Evolutionary conservation across 2,329 filamentous ascomycete species (phyloP), one percentile per base, ranked within the genome.

Genomic region (Arthrobotrys musiformis): DNA sequence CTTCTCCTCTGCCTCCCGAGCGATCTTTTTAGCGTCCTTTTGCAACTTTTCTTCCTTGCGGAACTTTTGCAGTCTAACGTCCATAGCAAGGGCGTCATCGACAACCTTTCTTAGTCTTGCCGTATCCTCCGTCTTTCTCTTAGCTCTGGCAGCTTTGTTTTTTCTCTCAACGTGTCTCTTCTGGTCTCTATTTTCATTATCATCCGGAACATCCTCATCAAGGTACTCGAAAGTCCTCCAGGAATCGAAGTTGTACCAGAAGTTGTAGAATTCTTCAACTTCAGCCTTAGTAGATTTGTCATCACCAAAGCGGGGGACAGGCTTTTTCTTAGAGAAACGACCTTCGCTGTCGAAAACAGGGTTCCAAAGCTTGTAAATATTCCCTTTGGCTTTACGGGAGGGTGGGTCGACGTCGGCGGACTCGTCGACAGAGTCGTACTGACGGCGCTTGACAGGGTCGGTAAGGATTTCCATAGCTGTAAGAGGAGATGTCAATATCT

Each of bases 211-310:
- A 83, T 99, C 95, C 87, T 99, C 95, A 83, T 99, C 95, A 75
- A 97, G 92, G 85, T 99, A 99, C 86, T 99, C 95, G 82, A 99
- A 99, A 1, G 92, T 90, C 78, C 95, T 89, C 95, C 95, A 99
- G 84, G 92, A 95, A 88, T 99, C 95, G 82, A 99, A 97, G 88
- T 94, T 96, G 88, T 98, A 99, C 91, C 92, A 99, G 88, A 98
- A 99, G 88, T 99, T 97, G 89, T 99, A 99, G 85, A 99, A 99
- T 66, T 87, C 87, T 83, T 98, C 94, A 54, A 99, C 95, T 7
- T 97, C 91, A 83, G 96, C 92, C 85, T 94, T 92, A 81, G 89
- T 89, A 82, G 92, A 91, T 80, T 96, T 91, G 79, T 93, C 92
- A 82, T 93, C 89, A 79, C 95, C 95, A 73, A 99, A 90, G 81